phyloP scores from a whole-genome alignment of 2,329 filamentous ascomycete genomes.

The Graphiopsis chlorocephala region DNA sequence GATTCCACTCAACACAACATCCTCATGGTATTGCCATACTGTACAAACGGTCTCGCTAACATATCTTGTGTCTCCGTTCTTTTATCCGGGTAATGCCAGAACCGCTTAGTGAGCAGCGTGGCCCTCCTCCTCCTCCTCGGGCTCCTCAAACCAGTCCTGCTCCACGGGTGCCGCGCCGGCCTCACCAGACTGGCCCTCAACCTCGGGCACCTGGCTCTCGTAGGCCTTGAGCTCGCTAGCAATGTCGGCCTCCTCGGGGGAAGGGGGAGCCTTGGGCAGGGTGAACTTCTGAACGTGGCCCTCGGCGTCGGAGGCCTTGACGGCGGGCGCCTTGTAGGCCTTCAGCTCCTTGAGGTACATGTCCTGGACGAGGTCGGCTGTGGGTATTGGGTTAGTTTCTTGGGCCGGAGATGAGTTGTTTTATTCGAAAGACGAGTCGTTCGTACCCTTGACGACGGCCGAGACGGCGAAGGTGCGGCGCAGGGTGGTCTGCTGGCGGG shows the following conservation, averaged over 20 bases:
- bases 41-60: conserved; percentile 12
- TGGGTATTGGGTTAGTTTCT: conserved; percentile 38
- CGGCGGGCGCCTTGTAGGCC: conserved; percentile 80
- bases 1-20: conserved; percentile 5
- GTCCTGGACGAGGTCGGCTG: conserved; percentile 92
- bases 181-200: conserved; percentile 78
- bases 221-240: conserved; percentile 90
- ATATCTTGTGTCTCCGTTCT: conserved; percentile 8
- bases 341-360: conserved; percentile 96
- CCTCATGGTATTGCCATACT: conserved; percentile 16
- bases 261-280: conserved; percentile 75
- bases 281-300: conserved; percentile 88
- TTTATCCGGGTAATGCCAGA: neutral
- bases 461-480: conserved; percentile 64
- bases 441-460: conserved; percentile 59
- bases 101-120: conserved; percentile 13
- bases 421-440: neutral
- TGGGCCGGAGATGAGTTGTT: neutral
- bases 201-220: conserved; percentile 89
- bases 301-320: conserved; percentile 84
- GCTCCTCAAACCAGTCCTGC: conserved; percentile 61
- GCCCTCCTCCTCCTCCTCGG: conserved; percentile 30
- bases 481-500: conserved; percentile 54
- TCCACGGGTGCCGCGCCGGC: conserved; percentile 60
- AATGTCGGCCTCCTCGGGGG: conserved; percentile 91